Percentiles rank a stretch among this genome's conserved stretches.
Evolutionary conservation across 2,329 filamentous ascomycete species (phyloP).

Genomic region (Calonectria pseudoreteaudii): DNA sequence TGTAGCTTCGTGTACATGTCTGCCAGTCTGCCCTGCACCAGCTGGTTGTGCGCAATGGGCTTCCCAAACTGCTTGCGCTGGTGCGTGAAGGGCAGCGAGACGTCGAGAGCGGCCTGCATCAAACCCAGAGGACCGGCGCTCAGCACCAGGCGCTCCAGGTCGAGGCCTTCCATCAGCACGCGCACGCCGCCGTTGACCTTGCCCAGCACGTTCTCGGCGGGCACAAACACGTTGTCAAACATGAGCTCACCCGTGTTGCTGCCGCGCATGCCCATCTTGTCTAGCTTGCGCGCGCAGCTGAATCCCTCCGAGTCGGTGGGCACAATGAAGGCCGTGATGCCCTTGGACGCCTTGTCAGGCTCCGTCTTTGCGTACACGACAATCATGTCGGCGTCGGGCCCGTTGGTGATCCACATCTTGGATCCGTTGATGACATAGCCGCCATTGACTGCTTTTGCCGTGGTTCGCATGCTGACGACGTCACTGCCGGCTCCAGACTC

Average conservation of each 20-base stretch:
- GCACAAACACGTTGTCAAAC: conserved; percentile 92
- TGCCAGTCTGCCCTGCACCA: conserved; percentile 91
- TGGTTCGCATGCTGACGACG: conserved; percentile 95
- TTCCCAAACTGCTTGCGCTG: conserved; percentile 87
- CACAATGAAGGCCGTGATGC: conserved; percentile 95
- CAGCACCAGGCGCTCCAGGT: conserved; percentile 92
- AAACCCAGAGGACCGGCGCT: conserved; percentile 91
- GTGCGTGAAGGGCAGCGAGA: conserved; percentile 89
- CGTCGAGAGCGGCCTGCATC: conserved; percentile 92
- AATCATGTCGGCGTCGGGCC: conserved; percentile 91
- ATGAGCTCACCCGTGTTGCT: conserved; percentile 95
- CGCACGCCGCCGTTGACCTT: conserved; percentile 83
- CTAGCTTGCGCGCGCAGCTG: conserved; percentile 88
- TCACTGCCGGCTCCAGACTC: conserved; percentile 92
- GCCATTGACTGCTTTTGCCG: conserved; percentile 82
- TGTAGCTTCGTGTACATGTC: conserved; percentile 98
- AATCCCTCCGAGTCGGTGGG: conserved; percentile 80
- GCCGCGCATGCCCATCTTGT: conserved; percentile 98
- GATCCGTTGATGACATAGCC: conserved; percentile 88
- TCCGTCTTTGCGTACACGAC: conserved; percentile 98
- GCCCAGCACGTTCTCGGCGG: conserved; percentile 83
- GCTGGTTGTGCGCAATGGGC: conserved; percentile 91
- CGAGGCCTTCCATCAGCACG: conserved; percentile 95
- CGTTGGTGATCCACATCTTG: conserved; percentile 99
- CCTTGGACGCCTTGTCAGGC: conserved; percentile 83